A percentile compares a stretch with the other conserved stretches of the same genome.
phyloP scores from a whole-genome alignment of 192 early-diverging fungal genomes.

The Mortierella alpina region DNA sequence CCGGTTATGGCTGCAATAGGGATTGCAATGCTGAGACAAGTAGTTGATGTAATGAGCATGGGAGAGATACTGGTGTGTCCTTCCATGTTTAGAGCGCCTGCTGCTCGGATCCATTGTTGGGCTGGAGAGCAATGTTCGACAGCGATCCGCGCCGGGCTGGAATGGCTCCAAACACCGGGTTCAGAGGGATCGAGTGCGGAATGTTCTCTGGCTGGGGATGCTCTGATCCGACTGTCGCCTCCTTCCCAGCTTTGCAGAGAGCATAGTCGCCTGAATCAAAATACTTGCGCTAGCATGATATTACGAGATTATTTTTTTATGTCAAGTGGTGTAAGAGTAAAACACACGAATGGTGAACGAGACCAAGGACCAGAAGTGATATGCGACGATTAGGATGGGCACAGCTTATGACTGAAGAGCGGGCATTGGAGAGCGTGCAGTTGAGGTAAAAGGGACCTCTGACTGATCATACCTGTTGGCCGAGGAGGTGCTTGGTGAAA shows the following conservation, averaged over 20 bases:
- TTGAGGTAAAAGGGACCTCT: too few relatives aligned
- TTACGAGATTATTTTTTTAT: background rate
- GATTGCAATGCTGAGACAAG: too few relatives aligned
- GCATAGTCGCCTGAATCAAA: conserved; percentile 99
- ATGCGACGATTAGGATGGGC: too few relatives aligned
- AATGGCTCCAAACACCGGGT: conserved; percentile 45
- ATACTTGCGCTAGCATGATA: conserved; percentile 88
- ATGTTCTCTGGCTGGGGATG: conserved; percentile 93
- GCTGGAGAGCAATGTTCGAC: conserved; percentile 32
- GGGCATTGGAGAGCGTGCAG: too few relatives aligned
- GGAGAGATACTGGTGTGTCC: background rate
- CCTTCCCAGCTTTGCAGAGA: conserved; percentile 92
- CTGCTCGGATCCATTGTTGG: conserved; percentile 24
- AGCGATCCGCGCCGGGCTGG: conserved; percentile 43
- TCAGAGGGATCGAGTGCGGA: conserved; percentile 73
- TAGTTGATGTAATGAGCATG: too few relatives aligned
- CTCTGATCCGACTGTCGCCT: conserved; percentile 81
- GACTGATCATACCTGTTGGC: conserved; percentile 27
- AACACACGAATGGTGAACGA: background rate
- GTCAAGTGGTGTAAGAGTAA: background rate
- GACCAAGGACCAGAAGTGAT: too few relatives aligned
- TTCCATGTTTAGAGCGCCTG: conserved; percentile 27
- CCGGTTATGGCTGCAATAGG: too few relatives aligned
- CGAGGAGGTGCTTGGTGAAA: conserved; percentile 32
- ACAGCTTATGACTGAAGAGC: background rate